Percentiles rank a stretch among this genome's conserved stretches.
These are phyloP conservation scores for Eremothecium sinecaudum DNA, from an alignment of 1,139 yeast species.

Conservation along the genomic window DNA sequence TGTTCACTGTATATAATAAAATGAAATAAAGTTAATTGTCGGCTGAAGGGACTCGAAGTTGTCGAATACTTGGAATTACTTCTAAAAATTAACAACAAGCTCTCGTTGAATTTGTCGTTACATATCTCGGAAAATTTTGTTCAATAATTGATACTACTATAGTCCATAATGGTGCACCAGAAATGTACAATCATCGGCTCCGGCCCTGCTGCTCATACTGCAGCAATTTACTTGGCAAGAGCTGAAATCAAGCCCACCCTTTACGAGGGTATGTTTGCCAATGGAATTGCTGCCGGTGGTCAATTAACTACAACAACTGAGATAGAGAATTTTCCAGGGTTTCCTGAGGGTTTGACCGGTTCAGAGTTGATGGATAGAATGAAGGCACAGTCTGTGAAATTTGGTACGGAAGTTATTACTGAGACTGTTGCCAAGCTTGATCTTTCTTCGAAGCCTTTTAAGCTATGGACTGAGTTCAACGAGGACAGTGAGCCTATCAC, in stretches of 20 bases:
- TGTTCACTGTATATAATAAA: too few species aligned
- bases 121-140: too few species aligned
- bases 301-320: constrained; percentile 97
- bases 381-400: constrained; percentile 77
- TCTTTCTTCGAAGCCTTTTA: constrained; percentile 77
- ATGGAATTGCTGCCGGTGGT: constrained; percentile 98
- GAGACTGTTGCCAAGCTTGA: constrained; percentile 92
- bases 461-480: constrained; percentile 91
- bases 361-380: constrained; percentile 82
- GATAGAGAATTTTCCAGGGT: constrained; percentile 95
- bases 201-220: constrained; percentile 99
- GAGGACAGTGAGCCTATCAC: constrained; percentile 85
- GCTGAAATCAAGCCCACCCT: constrained; percentile 91
- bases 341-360: constrained; percentile 91
- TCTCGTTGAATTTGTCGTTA: too few species aligned
- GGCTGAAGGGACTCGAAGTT: too few species aligned
- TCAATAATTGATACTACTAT: too few species aligned
- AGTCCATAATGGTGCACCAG: constrained; percentile 69
- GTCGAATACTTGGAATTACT: too few species aligned
- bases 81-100: too few species aligned
- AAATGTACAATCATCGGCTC: constrained; percentile 90
- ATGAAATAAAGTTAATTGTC: too few species aligned
- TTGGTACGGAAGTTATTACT: constrained; percentile 89
- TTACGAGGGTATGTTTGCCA: constrained; percentile 94
- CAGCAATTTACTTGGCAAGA: constrained; percentile 91